Percentiles rank a stretch among this genome's conserved stretches.
Evolutionary conservation across 495 filamentous ascomycete species (phyloP).

Genomic region (Glutinoglossum americanum): DNA sequence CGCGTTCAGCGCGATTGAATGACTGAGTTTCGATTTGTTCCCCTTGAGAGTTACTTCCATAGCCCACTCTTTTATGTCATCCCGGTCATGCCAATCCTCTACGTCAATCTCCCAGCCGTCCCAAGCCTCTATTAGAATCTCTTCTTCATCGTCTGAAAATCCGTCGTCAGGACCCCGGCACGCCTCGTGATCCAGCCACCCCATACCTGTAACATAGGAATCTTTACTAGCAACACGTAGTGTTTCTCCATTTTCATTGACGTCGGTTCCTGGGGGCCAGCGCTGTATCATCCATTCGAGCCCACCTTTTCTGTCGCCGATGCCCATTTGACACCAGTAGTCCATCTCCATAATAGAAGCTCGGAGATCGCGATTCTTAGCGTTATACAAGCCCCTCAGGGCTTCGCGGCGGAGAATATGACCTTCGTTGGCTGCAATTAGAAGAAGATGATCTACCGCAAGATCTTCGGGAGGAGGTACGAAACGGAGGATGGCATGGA

Average conservation of each 20-base stretch:
- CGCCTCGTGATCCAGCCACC: conserved; percentile 42
- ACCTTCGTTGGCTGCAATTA: conserved; percentile 77
- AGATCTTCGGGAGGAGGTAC: conserved; percentile 42
- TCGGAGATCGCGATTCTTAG: conserved; percentile 48
- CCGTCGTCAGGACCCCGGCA: conserved; percentile 7
- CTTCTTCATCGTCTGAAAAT: conserved; percentile 22
- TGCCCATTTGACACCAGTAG: conserved; percentile 90
- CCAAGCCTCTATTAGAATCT: conserved; percentile 31
- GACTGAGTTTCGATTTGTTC: not conserved
- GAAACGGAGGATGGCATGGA: conserved; percentile 80
- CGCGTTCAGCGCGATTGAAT: conserved; percentile 1
- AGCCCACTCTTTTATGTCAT: conserved; percentile 15
- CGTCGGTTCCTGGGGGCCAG: conserved; percentile 46
- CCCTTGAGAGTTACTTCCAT: not conserved
- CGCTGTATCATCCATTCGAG: conserved; percentile 73
- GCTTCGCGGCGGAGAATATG: conserved; percentile 53
- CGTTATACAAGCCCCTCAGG: conserved; percentile 44
- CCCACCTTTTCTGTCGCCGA: conserved; percentile 74
- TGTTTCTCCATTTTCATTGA: conserved; percentile 38
- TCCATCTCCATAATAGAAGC: conserved; percentile 70
- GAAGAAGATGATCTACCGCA: conserved; percentile 56
- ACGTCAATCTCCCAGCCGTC: conserved; percentile 34
- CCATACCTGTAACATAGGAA: conserved; percentile 62
- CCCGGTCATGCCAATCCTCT: conserved; percentile 20
- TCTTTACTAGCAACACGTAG: conserved; percentile 66